Evolutionary conservation across 2,329 filamentous ascomycete species (phyloP), one percentile per base, ranked within the genome.

Genomic region (Venturia nashicola): DNA sequence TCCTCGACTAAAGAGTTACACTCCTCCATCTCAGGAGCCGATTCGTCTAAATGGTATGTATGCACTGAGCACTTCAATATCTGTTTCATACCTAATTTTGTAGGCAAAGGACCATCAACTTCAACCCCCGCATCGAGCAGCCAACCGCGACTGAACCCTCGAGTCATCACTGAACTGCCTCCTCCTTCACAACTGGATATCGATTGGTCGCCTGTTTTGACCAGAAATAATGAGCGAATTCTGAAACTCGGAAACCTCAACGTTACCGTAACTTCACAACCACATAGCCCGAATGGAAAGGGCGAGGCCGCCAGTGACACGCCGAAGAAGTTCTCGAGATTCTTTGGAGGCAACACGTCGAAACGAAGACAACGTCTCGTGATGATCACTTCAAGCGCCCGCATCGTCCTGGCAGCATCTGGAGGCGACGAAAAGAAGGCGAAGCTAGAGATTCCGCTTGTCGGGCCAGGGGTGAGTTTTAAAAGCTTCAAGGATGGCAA

Each of bases 111-210:
- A 42, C 48, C 36, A 36, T 54, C 55, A 27, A 32, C 42, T 18
- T 55, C 57, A 9, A 39, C 57, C 67, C 68, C 62, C 40, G 68
- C 23, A 36, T 68, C 42, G 51, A 68, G n/a, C 65, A 67, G 40
- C 39, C 54, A 43, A 7, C 61, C 71, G 63, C 70, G 91, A 64
- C 82, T 84, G 11, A 88, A 91, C 40, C 83, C 89, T 1, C 82
- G 91, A 66, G 86, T 97, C 66, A 95, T 99, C 66, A 97, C 94
- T 0, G 94, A 99, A 74, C 81, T 99, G 11, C 91, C 94, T 18
- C 93, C 94, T n/a, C 94, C 94, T 0, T 96, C 90, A 61, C 94
- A 97, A 74, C 80, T 99, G 34, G 94, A 99, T 72, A 96, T 99
- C 65, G 94, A 99, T 76, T 99, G 94, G 94, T 97, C 93, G 0